These are phyloP conservation scores for Alternaria brassicae DNA, from an alignment of 2,329 filamentous ascomycete genomes.

Conservation along the genomic window DNA sequence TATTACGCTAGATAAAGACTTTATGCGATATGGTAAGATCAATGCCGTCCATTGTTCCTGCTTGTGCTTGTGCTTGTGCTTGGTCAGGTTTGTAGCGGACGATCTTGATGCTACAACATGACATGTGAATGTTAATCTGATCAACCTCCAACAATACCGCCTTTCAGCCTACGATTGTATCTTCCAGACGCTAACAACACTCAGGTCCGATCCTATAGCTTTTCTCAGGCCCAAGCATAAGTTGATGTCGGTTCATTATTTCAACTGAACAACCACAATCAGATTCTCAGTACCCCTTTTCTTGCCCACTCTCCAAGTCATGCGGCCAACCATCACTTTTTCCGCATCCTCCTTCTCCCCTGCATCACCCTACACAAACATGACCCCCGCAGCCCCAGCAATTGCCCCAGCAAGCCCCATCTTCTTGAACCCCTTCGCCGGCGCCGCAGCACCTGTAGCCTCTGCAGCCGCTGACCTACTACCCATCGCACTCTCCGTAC, in stretches of 20 bases:
- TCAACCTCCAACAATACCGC: background rate
- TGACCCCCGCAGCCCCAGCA: conserved; percentile 27
- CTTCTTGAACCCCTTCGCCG: conserved; percentile 5
- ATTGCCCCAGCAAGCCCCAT: conserved; percentile 27
- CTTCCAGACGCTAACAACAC: background rate
- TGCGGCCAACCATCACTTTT: background rate
- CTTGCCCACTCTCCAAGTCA: no score
- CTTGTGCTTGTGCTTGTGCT: background rate
- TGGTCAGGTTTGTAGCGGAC: background rate
- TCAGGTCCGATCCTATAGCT: background rate
- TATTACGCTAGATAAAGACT: background rate
- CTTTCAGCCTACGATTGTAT: background rate
- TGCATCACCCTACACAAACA: conserved; percentile 19
- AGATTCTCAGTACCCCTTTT: background rate
- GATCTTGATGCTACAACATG: background rate
- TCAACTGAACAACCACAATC: background rate
- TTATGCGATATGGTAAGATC: background rate
- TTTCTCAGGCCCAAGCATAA: background rate
- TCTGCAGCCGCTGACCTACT: background rate
- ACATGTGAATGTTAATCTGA: background rate
- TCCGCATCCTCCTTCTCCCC: no score
- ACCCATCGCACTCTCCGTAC: conserved; percentile 4
- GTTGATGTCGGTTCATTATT: background rate
- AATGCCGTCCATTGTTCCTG: background rate
- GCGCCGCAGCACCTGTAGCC: conserved; percentile 7